Conservation (phyloP, 2,329 filamentous ascomycete genomes). For the Cytospora piceicola region DNA sequence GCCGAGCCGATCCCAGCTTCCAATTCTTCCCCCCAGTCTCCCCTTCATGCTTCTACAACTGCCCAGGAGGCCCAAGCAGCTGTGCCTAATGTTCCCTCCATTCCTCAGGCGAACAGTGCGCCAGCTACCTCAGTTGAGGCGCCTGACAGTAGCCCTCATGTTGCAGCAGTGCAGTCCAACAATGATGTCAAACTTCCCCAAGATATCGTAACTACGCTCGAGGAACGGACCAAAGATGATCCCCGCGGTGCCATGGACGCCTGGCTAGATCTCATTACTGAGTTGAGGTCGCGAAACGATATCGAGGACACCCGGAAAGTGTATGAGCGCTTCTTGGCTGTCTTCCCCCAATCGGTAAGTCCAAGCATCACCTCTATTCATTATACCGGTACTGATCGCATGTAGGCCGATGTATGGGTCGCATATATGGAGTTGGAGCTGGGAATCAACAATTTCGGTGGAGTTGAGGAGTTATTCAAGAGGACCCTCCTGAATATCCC, state of each 20-base stretch:
- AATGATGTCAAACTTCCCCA: conserved; percentile 58
- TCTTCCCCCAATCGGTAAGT: conserved; percentile 91
- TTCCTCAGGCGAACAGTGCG: conserved; percentile 34
- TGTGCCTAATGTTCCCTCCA: conserved; percentile 41
- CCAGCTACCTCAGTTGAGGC: conserved; percentile 34
- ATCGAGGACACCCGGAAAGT: conserved; percentile 77
- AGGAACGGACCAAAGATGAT: conserved; percentile 90
- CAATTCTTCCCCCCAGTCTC: conserved; percentile 30
- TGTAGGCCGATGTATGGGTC: conserved; percentile 87
- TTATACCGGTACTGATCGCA: conserved; percentile 39
- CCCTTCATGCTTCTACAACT: conserved; percentile 30
- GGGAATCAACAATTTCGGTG: conserved; percentile 78
- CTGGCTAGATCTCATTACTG: conserved; percentile 85
- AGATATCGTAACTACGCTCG: conserved; percentile 52
- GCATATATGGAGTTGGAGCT: conserved; percentile 89
- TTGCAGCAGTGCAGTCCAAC: conserved; percentile 59
- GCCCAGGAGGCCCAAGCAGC: conserved; percentile 38
- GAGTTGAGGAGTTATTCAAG: conserved; percentile 82
- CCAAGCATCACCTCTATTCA: background rate
- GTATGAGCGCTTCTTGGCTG: conserved; percentile 83
- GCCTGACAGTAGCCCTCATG: conserved; percentile 45
- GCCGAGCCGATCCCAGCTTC: conserved; percentile 30
- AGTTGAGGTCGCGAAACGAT: conserved; percentile 81
- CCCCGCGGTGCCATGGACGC: conserved; percentile 90
- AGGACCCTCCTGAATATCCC: conserved; percentile 77